These are phyloP conservation scores for Aspergillus aculeatinus DNA, from an alignment of 2,329 filamentous ascomycete species.

Conservation along the genomic window DNA sequence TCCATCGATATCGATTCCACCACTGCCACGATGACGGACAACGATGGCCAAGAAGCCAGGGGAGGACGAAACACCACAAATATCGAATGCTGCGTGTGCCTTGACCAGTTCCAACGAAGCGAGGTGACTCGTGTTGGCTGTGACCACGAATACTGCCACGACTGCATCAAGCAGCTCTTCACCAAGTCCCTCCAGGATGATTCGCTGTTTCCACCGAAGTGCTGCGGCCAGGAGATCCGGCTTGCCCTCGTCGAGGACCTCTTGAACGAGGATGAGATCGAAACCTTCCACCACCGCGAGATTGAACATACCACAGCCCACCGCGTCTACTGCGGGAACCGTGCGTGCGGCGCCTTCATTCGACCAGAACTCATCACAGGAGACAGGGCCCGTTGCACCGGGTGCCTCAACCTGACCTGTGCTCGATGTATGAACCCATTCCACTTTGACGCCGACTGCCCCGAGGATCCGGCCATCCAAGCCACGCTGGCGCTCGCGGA, in stretches of 20 bases:
- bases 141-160: conserved; percentile 1
- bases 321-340: conserved; percentile 8
- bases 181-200: conserved; percentile 2
- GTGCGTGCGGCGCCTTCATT: conserved; percentile 2
- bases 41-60: not conserved
- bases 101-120: not conserved
- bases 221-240: conserved; percentile 7
- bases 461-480: conserved; percentile 1
- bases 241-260: not conserved
- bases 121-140: not conserved
- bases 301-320: conserved; percentile 4
- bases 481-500: not conserved
- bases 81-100: conserved; percentile 1
- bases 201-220: conserved; percentile 8
- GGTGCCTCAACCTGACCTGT: conserved; percentile 1
- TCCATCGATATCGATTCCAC: too few relatives aligned
- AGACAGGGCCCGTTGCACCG: not conserved
- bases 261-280: not conserved
- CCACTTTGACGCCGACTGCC: conserved; percentile 1
- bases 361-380: not conserved
- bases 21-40: too few relatives aligned
- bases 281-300: not conserved
- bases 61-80: not conserved
- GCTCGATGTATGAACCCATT: not conserved
- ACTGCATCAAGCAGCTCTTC: conserved; percentile 6